Base-by-base conservation (phyloP, 768 basidiomycete species). In the Lentinula aciculospora region DNA sequence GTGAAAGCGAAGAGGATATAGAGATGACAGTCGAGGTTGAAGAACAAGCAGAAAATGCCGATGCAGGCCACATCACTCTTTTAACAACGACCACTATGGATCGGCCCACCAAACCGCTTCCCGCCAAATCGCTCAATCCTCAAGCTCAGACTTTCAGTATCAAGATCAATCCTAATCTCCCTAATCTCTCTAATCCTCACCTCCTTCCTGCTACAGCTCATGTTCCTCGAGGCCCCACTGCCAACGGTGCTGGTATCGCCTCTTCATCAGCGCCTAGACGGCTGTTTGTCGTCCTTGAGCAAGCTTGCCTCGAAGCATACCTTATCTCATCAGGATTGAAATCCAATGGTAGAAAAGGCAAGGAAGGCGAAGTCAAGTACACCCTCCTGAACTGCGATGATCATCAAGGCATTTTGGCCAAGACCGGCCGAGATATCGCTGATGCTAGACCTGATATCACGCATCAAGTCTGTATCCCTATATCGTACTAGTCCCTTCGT, bases 371-470 rank as follows among this genome's bases (percentile, higher is more conserved):
- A 59, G 93, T 92, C 58, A 98, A 98, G 73, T 98, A 98, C 72
- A 94, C 94, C 8, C 75, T 99, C 58, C 73, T 99, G 63, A 99
- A 99, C 73, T 98, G 97, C 71, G 97, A 98, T 69, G 97, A 98
- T 64, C 97, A 98, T 73, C 97, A 99, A 70, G 96, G 96, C 56
- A 97, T 99, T 64, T 78, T 99, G 61, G 96, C 97, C 4, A 98
- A 97, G 73, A 97, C 94, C 0, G 94, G 94, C 15, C 82, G 96
- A 68, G 97, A 99, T 73, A 98, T 98, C 60, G 97, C 97, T 15
- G 95, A 98, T 73, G 97, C 97, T n/a, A 78, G 97, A 62, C 97
- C 97, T 2, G 97, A 98, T 73, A 98, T 98, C 66, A 98, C 97
- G 0, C 97, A 99, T 69, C 97, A 98, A 83, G 94, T 93, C 58